phyloP scores from a whole-genome alignment of 1,139 yeast genomes.

The Nakaseomyces delphensis region DNA sequence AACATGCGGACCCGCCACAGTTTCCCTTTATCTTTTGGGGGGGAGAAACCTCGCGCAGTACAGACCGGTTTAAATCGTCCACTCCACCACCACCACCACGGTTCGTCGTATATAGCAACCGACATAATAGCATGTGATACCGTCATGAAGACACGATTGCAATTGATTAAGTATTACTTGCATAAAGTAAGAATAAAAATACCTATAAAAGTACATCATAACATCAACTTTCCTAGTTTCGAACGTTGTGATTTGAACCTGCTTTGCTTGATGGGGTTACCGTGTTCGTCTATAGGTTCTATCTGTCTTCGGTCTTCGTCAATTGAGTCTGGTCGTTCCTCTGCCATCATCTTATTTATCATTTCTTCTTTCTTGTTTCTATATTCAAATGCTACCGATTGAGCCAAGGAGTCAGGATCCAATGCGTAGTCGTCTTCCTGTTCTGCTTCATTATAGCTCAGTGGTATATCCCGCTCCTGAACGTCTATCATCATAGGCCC shows the following conservation, averaged over 20 bases:
- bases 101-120: too few species aligned
- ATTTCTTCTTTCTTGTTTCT: slow-evolving; percentile 48
- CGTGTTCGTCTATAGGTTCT: slow-evolving; percentile 66
- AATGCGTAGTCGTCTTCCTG: slow-evolving; percentile 33
- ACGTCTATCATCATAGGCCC: slow-evolving; percentile 31
- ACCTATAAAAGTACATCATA: too few species aligned
- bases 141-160: too few species aligned
- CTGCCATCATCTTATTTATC: slow-evolving; percentile 33
- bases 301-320: slow-evolving; percentile 40
- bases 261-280: slow-evolving; percentile 52
- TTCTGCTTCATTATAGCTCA: slow-evolving; percentile 27
- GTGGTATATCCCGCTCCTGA: slow-evolving; percentile 36
- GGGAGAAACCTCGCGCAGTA: too few species aligned
- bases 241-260: slow-evolving; percentile 57
- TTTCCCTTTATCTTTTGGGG: too few species aligned
- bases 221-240: slow-evolving; percentile 18
- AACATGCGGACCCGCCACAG: too few species aligned
- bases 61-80: too few species aligned
- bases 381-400: slow-evolving; percentile 47
- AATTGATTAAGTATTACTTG: too few species aligned
- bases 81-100: too few species aligned
- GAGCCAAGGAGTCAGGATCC: slow-evolving; percentile 35
- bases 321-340: slow-evolving; percentile 39
- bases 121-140: too few species aligned
- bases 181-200: too few species aligned